These are phyloP conservation scores for Wickerhamiella hasegawae DNA, from an alignment of 805 yeast species.

Conservation along the genomic window DNA sequence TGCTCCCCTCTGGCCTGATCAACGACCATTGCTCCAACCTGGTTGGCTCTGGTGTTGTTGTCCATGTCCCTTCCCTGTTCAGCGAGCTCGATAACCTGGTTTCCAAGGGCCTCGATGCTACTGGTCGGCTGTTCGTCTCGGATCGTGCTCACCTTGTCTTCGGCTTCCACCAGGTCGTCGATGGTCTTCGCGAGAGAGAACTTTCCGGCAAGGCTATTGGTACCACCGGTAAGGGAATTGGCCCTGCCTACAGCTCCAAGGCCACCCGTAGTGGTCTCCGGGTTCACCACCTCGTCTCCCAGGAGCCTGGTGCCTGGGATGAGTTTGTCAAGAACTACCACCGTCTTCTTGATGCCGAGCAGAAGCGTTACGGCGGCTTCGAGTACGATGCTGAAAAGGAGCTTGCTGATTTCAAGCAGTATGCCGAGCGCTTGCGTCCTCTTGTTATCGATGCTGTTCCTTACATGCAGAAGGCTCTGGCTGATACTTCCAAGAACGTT, in stretches of 20 bases:
- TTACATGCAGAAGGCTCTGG: slow-evolving; percentile 57
- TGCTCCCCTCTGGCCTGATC: slow-evolving; percentile 96
- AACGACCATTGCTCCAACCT: slow-evolving; percentile 81
- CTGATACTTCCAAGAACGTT: slow-evolving; percentile 56
- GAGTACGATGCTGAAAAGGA: slow-evolving; percentile 76
- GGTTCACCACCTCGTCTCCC: slow-evolving; percentile 86
- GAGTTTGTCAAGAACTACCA: slow-evolving; percentile 68
- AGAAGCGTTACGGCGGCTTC: slow-evolving; percentile 82
- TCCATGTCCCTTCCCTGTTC: slow-evolving; percentile 87
- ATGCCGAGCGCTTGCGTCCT: slow-evolving; percentile 63
- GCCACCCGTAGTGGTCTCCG: slow-evolving; percentile 93
- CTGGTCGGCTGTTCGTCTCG: slow-evolving; percentile 68
- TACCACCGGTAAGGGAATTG: slow-evolving; percentile 98
- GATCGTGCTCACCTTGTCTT: slow-evolving; percentile 93
- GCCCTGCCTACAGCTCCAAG: slow-evolving; percentile 95
- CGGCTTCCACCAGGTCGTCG: slow-evolving; percentile 96
- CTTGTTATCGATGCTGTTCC: slow-evolving; percentile 87
- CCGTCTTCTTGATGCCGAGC: slow-evolving; percentile 66
- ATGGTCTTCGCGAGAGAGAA: slow-evolving; percentile 87
- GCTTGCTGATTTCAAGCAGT: slow-evolving; percentile 56
- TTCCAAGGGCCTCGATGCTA: slow-evolving; percentile 58
- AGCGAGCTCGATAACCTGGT: slow-evolving; percentile 70
- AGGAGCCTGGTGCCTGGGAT: slow-evolving; percentile 83
- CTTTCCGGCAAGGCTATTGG: slow-evolving; percentile 78
- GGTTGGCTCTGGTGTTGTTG: slow-evolving; percentile 91